A percentile compares a stretch with the other conserved stretches of the same genome.
phyloP scores from a whole-genome alignment of 352 stramenopile genomes.

The Blastocystis sp. region DNA sequence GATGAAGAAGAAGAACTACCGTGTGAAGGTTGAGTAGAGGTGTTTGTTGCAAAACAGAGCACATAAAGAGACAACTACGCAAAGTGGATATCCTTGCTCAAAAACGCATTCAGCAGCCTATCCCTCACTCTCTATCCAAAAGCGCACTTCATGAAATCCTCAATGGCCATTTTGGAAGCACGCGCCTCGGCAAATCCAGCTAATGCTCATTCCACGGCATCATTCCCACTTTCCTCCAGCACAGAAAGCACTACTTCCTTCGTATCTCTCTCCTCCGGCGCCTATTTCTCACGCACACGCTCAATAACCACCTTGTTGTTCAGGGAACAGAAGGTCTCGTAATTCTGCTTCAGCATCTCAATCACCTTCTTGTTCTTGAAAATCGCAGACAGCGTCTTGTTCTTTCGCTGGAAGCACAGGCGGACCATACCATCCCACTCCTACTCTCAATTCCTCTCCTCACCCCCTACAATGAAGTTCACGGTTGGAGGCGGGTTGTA shows the following conservation, averaged over 20 bases:
- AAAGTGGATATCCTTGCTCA: constrained; percentile 93
- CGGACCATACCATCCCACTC: constrained; percentile 99
- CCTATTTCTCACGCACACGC: constrained; percentile 57
- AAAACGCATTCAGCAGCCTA: constrained; percentile 89
- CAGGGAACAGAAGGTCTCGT: constrained; percentile 88
- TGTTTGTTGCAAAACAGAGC: neutral
- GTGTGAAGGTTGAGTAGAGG: neutral
- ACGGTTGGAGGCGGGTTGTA: constrained; percentile 94
- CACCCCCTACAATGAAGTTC: constrained; percentile 83
- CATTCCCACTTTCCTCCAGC: constrained; percentile 79
- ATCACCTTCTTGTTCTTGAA: constrained; percentile 93
- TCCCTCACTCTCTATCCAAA: constrained; percentile 1
- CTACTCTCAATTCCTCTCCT: constrained; percentile 42
- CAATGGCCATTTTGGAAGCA: constrained; percentile 91
- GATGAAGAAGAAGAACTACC: neutral
- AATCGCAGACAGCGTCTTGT: constrained; percentile 94
- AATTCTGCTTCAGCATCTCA: constrained; percentile 90
- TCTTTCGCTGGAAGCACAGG: constrained; percentile 98
- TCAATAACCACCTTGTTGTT: constrained; percentile 76
- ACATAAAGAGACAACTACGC: constrained; percentile 73
- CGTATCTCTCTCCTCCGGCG: constrained; percentile 75
- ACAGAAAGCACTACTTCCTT: constrained; percentile 89
- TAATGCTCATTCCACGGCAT: neutral
- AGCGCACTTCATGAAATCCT: constrained; percentile 88
- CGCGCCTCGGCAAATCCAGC: constrained; percentile 80